These are phyloP conservation scores for Paramecium bursaria DNA, from an alignment of 73 alveolate species.

Conservation along the genomic window DNA sequence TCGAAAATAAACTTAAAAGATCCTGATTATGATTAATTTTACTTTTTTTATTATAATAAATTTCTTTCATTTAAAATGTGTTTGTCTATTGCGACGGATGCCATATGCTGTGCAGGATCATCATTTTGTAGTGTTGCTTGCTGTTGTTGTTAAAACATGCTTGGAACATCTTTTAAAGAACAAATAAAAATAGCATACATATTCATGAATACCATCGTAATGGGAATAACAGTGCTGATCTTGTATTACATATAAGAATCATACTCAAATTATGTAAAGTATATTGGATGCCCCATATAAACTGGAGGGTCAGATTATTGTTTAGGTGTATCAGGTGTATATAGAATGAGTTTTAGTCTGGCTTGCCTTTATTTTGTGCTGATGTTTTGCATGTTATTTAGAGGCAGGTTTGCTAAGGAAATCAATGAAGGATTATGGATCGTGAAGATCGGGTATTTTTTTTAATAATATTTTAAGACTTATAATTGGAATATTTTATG, in stretches of 20 bases:
- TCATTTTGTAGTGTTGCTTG: constrained; percentile 63
- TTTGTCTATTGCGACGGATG: constrained; percentile 6
- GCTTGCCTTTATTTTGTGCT: constrained; percentile 73
- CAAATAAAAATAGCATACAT: constrained; percentile 62
- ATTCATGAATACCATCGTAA: constrained; percentile 18
- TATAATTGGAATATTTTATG: constrained; percentile 67
- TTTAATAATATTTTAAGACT: constrained; percentile 51
- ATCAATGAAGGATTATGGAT: constrained; percentile 87
- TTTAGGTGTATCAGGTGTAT: constrained; percentile 82
- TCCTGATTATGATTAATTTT: too few relatives aligned
- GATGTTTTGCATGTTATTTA: constrained; percentile 57
- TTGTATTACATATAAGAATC: constrained; percentile 54
- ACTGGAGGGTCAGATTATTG: constrained; percentile 79
- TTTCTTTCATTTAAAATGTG: too few relatives aligned
- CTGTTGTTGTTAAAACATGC: constrained; percentile 55
- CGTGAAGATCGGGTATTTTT: constrained; percentile 39
- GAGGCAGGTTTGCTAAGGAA: constrained; percentile 69
- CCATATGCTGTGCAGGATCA: constrained; percentile 69
- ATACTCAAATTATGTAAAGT: not conserved
- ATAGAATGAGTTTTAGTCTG: constrained; percentile 85
- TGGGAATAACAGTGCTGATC: constrained; percentile 43
- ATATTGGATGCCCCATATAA: constrained; percentile 72
- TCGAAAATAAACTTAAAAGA: too few relatives aligned
- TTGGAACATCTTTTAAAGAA: constrained; percentile 51
- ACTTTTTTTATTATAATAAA: too few relatives aligned